Base-by-base conservation (phyloP, 192 early-diverging fungal species). In the Gryganskiella cystojenkinii region DNA sequence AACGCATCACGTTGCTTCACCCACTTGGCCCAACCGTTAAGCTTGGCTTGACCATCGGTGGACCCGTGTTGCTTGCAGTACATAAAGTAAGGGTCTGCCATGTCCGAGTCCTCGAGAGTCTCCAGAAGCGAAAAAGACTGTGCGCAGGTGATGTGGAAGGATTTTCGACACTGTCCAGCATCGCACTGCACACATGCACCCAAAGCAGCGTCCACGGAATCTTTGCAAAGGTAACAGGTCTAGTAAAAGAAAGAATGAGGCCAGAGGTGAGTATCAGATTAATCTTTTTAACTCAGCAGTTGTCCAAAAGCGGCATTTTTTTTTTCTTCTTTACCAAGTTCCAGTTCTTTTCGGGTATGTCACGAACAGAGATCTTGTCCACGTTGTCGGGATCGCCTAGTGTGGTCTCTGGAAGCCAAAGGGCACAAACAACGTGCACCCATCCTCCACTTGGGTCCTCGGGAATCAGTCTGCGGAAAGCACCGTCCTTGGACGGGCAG, bases 31-130 rank as follows among this genome's bases (percentile, higher is more conserved):
- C 81, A 82, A 0, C 66, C 71, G 49, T 85, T 85, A 3, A 85
- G 56, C 35, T 68, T 64, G 25, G 70, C 31, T 22, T 78, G 74
- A 1, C 74, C 74, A 53, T 81, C 79, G 4, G 70, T 50, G 4
- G 81, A 65, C 20, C 84, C 67, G 55, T 85, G 84, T 20, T 80
- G 63, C 43, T 71, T 71, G 61, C 84, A 85, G 57, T 83, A 82
- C 64, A 76, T 73, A 61, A 86, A 86, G 64, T 86, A 86, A 9
- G 84, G 84, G 42, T 86, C 80, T 2, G 84, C 80, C 65, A 86
- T 82, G 3, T 83, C 71, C 19, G 74, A 66, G 24, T 86, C 82
- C 30, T 86, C 84, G 6, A 81, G 61, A 15, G 64, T 79, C 56
- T 86, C 84, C 24, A 83, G 45, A 10, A 83, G 75, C 25, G 71